Evolutionary conservation across 2,329 filamentous ascomycete species (phyloP), one percentile per base, ranked within the genome.

Genomic region (Calonectria fujianensis): DNA sequence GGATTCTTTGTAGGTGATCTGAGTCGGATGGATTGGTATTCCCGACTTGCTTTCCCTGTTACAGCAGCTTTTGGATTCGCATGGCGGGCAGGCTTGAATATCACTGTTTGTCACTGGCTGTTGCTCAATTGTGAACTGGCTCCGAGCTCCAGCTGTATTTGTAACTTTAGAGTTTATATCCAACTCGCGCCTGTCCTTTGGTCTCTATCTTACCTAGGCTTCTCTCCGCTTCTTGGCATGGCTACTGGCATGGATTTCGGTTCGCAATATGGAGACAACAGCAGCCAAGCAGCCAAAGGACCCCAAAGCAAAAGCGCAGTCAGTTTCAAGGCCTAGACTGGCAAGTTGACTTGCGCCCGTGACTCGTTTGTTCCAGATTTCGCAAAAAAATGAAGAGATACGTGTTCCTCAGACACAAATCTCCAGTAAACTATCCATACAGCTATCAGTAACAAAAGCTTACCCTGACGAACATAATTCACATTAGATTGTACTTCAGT

Each of bases 21-120:
- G 29, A 69, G 59, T 37, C 27, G 61, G 13, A 73, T 70, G 50
- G 16, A 63, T 24, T 14, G 76, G 72, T 63, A 77, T 57, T 13
- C 67, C 73, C 35, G 64, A 70, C 39, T 69, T 63, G 8, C 41
- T 41, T 51, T 57, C 45, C 18, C 24, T 39, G 29, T 48, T 51
- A 31, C 59, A 72, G 35, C 52, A 68, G 11, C 20, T 27, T 37
- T 27, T 31, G 5, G 71, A 45, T 29, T 31, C 35, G 37, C 63
- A 69, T 16, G 41, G 41, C 16, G 14, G 41, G 24, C 63, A 68
- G 14, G 35, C 20, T 5, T 32, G 24, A 8, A 20, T 37, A 2
- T 24, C 32, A 6, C 41, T 37, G 20, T 39, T 45, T 2, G 27
- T 6, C 5, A 31, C n/a, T 29, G 31, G 14, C 9, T 10, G 45